A percentile compares a stretch with the other conserved stretches of the same genome.
Conservation (phyloP, 306 rosid species). For the Gastrolobium villosum region DNA sequence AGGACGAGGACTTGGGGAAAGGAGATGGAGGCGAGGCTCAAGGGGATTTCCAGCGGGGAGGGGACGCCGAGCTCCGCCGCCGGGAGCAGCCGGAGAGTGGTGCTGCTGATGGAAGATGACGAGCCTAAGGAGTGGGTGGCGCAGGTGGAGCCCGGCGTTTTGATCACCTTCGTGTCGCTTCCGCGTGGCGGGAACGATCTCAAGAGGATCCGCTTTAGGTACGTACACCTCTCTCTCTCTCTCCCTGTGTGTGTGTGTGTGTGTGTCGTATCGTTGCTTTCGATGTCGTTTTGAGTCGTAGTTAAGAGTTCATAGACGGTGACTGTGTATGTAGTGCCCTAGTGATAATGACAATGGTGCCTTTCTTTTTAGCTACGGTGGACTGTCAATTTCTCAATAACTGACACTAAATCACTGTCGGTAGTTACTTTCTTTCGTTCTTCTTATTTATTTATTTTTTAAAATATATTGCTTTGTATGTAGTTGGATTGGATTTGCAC, state of each 20-base stretch:
- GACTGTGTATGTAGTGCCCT: constrained; percentile 28
- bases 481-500: no score
- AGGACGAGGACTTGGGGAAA: constrained; percentile 90
- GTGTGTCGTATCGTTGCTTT: constrained; percentile 23
- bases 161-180: constrained; percentile 82
- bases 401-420: no score
- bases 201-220: constrained; percentile 88
- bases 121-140: constrained; percentile 92
- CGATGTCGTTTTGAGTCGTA: constrained; percentile 41
- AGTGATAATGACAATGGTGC: constrained; percentile 40
- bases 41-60: constrained; percentile 91
- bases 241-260: not conserved
- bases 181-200: constrained; percentile 89
- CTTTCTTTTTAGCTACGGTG: not conserved
- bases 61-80: constrained; percentile 75
- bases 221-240: constrained; percentile 29
- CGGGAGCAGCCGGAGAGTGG: constrained; percentile 63
- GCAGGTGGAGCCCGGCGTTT: constrained; percentile 89
- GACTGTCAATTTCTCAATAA: not conserved
- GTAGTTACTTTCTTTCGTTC: no score
- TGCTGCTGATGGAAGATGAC: constrained; percentile 69
- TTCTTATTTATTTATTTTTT: no score
- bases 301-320: constrained; percentile 5
- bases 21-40: constrained; percentile 92
- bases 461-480: no score